Conservation (phyloP, 805 yeast species). For the Saturnispora hagleri region DNA sequence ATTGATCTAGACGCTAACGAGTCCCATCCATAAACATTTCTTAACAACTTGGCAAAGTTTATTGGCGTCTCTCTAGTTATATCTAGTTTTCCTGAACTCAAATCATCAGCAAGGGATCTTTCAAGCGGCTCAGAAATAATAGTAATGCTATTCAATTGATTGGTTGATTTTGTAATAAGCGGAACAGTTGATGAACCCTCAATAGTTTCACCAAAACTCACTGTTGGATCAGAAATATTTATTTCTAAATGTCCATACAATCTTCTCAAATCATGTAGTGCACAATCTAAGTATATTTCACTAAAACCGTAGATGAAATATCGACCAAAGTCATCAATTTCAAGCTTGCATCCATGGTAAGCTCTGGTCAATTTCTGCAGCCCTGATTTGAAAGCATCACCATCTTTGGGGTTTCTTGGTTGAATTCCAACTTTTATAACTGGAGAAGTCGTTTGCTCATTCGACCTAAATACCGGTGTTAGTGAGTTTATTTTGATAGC, state of each 20-base stretch:
- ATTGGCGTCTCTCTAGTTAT: conserved; percentile 28
- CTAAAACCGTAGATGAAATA: conserved; percentile 76
- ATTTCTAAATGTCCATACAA: conserved; percentile 58
- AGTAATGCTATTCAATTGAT: conserved; percentile 49
- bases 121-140: conserved; percentile 71
- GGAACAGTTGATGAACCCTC: conserved; percentile 56
- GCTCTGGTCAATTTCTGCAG: conserved; percentile 51
- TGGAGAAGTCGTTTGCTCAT: conserved; percentile 42
- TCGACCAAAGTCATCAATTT: conserved; percentile 85
- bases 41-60: conserved; percentile 44
- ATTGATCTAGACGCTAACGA: conserved; percentile 71
- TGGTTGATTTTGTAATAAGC: conserved; percentile 50
- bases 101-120: conserved; percentile 42
- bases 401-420: conserved; percentile 69
- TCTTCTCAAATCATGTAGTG: conserved; percentile 64
- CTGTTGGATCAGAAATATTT: conserved; percentile 77
- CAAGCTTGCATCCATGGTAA: conserved; percentile 58
- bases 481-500: conserved; percentile 10
- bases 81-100: conserved; percentile 37
- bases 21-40: conserved; percentile 67
- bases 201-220: conserved; percentile 72
- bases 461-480: conserved; percentile 30
- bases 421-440: conserved; percentile 77
- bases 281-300: conserved; percentile 78
- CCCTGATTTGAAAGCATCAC: conserved; percentile 65